A percentile compares a stretch with the other conserved stretches of the same genome.
phyloP scores from a whole-genome alignment of 169 alveolate species.

The Perkinsus olseni region DNA sequence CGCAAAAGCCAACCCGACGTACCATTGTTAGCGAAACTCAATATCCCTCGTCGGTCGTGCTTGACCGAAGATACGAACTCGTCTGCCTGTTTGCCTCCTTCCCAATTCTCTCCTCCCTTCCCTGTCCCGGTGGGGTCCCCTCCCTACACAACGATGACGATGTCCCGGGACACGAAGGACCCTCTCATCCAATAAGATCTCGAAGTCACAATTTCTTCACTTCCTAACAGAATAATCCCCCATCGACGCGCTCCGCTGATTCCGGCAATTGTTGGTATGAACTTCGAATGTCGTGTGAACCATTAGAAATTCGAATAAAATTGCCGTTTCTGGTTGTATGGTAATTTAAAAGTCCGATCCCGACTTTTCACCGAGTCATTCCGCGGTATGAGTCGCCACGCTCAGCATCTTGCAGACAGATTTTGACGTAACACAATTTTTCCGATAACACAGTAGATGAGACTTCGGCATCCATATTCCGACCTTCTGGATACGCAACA shows the following conservation, averaged over 20 bases:
- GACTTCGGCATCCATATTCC: neutral
- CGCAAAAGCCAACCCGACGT: neutral
- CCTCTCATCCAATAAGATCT: neutral
- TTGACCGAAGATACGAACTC: constrained; percentile 65
- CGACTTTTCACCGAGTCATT: no score
- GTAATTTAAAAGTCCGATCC: no score
- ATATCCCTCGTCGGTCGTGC: constrained; percentile 26
- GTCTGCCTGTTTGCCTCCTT: constrained; percentile 62
- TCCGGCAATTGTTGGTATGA: no score
- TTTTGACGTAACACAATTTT: no score
- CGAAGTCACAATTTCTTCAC: neutral
- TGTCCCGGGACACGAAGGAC: neutral
- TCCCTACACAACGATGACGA: constrained; percentile 30
- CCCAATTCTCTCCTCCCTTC: constrained; percentile 64
- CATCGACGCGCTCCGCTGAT: no score
- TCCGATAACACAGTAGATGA: no score
- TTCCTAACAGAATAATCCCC: no score
- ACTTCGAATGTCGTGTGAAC: no score
- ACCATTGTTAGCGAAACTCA: constrained; percentile 32
- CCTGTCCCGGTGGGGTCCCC: constrained; percentile 79
- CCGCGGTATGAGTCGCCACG: no score
- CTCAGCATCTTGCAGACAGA: no score
- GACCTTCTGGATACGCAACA: neutral
- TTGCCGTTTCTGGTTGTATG: no score
- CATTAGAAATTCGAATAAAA: no score